phyloP scores from a whole-genome alignment of 208 protist genomes.

The Crithidia sp. region DNA sequence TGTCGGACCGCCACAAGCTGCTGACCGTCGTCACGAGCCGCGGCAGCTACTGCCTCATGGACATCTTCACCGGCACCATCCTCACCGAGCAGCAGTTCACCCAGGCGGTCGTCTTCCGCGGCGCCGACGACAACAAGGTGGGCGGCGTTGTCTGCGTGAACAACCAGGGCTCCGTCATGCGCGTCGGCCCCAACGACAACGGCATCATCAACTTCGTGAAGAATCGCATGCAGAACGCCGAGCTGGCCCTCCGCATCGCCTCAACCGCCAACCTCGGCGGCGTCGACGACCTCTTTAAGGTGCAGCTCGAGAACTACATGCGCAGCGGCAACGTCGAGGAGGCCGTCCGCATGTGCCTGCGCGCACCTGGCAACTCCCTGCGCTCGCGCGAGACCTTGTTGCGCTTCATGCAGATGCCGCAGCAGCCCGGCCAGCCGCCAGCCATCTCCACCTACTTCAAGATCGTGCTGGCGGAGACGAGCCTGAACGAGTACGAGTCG shows the following conservation, averaged over 20 bases:
- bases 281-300: slow-evolving; percentile 96
- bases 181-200: slow-evolving; percentile 95
- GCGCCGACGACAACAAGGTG: slow-evolving; percentile 83
- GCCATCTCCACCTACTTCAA: slow-evolving; percentile 99
- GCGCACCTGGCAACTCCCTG: slow-evolving; percentile 94
- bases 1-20: slow-evolving; percentile 95
- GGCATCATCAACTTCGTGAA: slow-evolving; percentile 97
- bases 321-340: slow-evolving; percentile 91
- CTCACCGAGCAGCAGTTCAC: slow-evolving; percentile 97
- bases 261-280: slow-evolving; percentile 96
- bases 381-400: slow-evolving; percentile 96
- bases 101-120: slow-evolving; percentile 96
- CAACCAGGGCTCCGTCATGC: slow-evolving; percentile 94
- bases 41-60: slow-evolving; percentile 95
- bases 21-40: slow-evolving; percentile 98
- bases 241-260: slow-evolving; percentile 97
- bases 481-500: slow-evolving; percentile 98
- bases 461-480: slow-evolving; percentile 95
- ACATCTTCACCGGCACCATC: slow-evolving; percentile 94
- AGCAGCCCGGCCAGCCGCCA: slow-evolving; percentile 86
- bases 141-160: slow-evolving; percentile 97
- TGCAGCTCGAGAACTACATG: slow-evolving; percentile 97
- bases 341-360: slow-evolving; percentile 96
- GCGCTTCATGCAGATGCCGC: slow-evolving; percentile 90
- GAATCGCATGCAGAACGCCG: slow-evolving; percentile 92